Conservation (phyloP, 2,329 filamentous ascomycete genomes). For the Trichoderma endophyticum region DNA sequence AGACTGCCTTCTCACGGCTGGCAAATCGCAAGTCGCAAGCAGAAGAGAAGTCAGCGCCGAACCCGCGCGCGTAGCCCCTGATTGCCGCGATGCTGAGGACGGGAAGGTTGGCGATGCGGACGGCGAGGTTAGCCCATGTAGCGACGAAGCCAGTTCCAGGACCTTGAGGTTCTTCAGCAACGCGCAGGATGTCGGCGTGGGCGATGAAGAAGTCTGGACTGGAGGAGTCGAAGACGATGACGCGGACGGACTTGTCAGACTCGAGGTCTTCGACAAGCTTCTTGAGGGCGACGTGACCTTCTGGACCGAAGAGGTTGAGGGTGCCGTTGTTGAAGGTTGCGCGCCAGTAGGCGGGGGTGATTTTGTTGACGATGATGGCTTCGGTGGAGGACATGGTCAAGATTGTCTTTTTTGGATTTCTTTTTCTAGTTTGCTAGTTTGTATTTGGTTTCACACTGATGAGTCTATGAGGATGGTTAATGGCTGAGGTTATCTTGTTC, state of each 20-base stretch:
- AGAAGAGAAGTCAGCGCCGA: not conserved
- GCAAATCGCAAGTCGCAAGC: not conserved
- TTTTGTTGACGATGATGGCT: not conserved
- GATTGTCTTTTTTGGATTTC: not conserved
- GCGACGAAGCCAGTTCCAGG: not conserved
- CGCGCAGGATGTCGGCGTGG: not conserved
- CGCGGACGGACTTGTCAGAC: not conserved
- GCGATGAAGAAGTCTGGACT: not conserved
- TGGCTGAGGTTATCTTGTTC: not conserved
- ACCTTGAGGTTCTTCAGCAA: not conserved
- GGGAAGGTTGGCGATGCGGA: not conserved
- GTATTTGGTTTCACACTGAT: not conserved
- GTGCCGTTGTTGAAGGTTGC: not conserved
- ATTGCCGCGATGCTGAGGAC: not conserved
- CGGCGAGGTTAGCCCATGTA: not conserved
- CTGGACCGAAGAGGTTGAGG: not conserved
- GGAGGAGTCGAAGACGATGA: not conserved
- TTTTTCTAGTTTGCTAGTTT: not conserved
- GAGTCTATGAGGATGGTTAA: not conserved
- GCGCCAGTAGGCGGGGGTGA: not conserved
- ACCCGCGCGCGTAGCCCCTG: not conserved
- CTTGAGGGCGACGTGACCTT: not conserved
- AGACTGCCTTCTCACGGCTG: not conserved
- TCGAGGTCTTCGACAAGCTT: not conserved
- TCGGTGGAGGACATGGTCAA: not conserved